Base-by-base conservation (phyloP, 805 yeast genomes). In the Myxozyma geophila region DNA sequence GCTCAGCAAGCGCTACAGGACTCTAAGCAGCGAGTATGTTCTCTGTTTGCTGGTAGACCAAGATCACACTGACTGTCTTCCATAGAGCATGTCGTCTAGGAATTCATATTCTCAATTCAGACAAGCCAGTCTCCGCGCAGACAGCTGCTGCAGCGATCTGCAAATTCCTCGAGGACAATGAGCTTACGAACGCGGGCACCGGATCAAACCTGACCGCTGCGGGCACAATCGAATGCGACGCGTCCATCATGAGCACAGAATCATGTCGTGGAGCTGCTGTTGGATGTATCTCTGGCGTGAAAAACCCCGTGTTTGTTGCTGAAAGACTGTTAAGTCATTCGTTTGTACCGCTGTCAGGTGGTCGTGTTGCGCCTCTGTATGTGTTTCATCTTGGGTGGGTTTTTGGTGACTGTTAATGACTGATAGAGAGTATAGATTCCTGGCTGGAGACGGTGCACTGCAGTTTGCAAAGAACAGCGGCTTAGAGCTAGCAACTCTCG, bases 181-280 rank as follows among this genome's bases (percentile, higher is more conserved):
- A 70, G 21, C 54, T 74, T 43, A 78, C 80, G 6, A 79, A 79
- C 63, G 76, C 80, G 1, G 82, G 81, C 2, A 51, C 57, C 7
- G 80, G 80, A n/a, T 76, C 80, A 13, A 77, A 78, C 49, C 67
- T 77, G 47, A 77, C 73, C 33, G 58, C 58, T 10, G 56, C 55
- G 15, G 80, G 79, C 1, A 53, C 57, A 2, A 75, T 78, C 8
- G 80, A 78, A 54, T 76, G 80, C 58, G 82, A 79, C 67, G 82
- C 82, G n/a, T 68, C 74, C 0, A 60, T 79, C 1, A 71, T 77
- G 64, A 54, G 63, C 46, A 52, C 71, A 2, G 46, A 49, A 9
- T 13, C 48, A 37, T 23, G 55, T 28, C 60, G 69, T 5, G 55
- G 59, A 1, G 70, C 70, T 2, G 75, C 77, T 0, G 71, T 74